Evolutionary conservation across 768 basidiomycete genomes (phyloP).

Genomic region (Termitomyces heimii): DNA sequence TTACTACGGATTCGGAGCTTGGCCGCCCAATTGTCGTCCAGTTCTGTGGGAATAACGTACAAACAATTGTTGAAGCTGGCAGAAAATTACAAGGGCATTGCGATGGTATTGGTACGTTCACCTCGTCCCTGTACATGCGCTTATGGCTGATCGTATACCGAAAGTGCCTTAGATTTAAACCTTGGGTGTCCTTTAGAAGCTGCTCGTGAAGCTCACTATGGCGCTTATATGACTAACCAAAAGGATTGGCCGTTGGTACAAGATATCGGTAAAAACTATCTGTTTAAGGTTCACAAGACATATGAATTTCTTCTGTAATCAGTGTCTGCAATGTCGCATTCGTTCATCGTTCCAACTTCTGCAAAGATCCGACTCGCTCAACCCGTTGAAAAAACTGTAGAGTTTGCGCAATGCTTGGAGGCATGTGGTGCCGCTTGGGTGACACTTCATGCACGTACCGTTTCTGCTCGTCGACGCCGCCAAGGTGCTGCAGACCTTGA

Average conservation of each 20-base stretch:
- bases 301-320: not conserved
- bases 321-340: constrained; percentile 63
- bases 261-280: constrained; percentile 43
- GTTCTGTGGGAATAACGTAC: constrained; percentile 67
- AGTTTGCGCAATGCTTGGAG: constrained; percentile 53
- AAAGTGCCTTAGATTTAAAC: constrained; percentile 55
- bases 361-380: constrained; percentile 61
- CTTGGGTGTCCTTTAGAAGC: constrained; percentile 75
- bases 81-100: constrained; percentile 53
- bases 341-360: constrained; percentile 59
- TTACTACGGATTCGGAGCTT: constrained; percentile 27
- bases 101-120: constrained; percentile 59
- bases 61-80: constrained; percentile 53
- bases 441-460: constrained; percentile 69
- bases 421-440: constrained; percentile 66
- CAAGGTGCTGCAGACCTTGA: constrained; percentile 67
- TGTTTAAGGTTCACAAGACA: not conserved
- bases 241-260: constrained; percentile 69
- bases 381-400: constrained; percentile 45
- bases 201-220: constrained; percentile 62
- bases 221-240: constrained; percentile 69
- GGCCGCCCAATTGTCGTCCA: constrained; percentile 60
- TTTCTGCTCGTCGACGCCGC: constrained; percentile 62
- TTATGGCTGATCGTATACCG: constrained; percentile 1
- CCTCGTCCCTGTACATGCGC: not conserved